phyloP scores from a whole-genome alignment of 768 basidiomycete genomes.

The Phanerochaete sordida region DNA sequence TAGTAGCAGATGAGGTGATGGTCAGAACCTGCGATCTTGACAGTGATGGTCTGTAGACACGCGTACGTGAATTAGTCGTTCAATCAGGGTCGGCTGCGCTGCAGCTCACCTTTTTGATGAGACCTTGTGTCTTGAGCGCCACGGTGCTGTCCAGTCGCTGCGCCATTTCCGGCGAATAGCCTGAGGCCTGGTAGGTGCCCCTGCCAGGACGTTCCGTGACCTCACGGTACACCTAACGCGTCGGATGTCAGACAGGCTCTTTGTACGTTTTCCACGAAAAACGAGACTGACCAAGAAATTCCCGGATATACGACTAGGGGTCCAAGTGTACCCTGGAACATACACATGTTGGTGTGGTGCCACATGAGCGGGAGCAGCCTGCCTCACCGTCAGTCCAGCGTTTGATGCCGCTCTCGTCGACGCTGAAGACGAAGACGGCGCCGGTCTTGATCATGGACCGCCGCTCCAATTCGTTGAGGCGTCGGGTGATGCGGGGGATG shows the following conservation, averaged over 20 bases:
- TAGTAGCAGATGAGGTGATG: conserved; percentile 86
- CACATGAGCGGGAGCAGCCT: not conserved
- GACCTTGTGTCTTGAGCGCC: conserved; percentile 43
- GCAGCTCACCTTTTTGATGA: conserved; percentile 72
- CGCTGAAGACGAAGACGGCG: conserved; percentile 85
- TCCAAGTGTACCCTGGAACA: conserved; percentile 44
- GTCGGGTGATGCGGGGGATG: conserved; percentile 79
- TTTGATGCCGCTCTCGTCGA: conserved; percentile 85
- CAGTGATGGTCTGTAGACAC: conserved; percentile 78
- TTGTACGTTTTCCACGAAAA: not conserved
- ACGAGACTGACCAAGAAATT: conserved; percentile 67
- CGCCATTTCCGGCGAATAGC: conserved; percentile 12
- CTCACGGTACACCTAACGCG: conserved; percentile 74
- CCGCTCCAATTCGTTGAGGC: conserved; percentile 80
- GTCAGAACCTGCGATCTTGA: conserved; percentile 73
- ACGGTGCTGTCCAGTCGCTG: conserved; percentile 18
- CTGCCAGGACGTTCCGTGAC: conserved; percentile 66
- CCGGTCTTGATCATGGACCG: conserved; percentile 47
- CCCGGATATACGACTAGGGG: conserved; percentile 78
- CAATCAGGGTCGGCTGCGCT: not conserved
- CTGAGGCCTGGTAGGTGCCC: conserved; percentile 28
- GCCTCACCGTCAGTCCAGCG: conserved; percentile 69
- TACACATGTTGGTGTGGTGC: not conserved
- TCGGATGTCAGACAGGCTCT: not conserved
- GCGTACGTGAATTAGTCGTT: not conserved